Conservation (phyloP, 1,284 basidiomycete species). For the Microbotryum lychnidis-dioicae region DNA sequence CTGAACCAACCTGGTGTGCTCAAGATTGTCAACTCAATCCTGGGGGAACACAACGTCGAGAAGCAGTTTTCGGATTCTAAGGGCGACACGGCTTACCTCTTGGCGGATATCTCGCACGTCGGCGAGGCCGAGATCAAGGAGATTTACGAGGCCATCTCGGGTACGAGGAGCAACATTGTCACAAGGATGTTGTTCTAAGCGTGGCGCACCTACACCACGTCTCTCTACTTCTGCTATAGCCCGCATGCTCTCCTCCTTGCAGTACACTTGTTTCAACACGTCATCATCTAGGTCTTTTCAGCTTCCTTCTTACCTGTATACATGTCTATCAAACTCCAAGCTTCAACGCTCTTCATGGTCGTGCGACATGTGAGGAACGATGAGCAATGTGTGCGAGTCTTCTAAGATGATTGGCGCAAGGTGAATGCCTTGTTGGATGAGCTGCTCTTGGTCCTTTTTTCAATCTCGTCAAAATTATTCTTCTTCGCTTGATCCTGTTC, state of each 20-base stretch:
- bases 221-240: not conserved
- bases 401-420: too few relatives aligned
- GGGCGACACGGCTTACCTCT: slow-evolving; percentile 87
- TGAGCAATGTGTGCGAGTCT: too few relatives aligned
- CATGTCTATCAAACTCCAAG: too few relatives aligned
- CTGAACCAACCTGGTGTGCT: slow-evolving; percentile 96
- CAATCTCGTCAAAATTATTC: too few relatives aligned
- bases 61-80: slow-evolving; percentile 91
- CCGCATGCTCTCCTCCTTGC: not conserved
- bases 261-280: too few relatives aligned
- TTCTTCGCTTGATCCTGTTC: too few relatives aligned
- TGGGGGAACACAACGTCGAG: slow-evolving; percentile 95
- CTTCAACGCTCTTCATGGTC: too few relatives aligned
- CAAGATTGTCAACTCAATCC: slow-evolving; percentile 80
- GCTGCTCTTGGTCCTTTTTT: too few relatives aligned
- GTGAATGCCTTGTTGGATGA: too few relatives aligned
- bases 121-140: slow-evolving; percentile 70
- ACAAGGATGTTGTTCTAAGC: slow-evolving; percentile 59
- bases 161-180: slow-evolving; percentile 64
- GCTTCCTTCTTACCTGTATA: too few relatives aligned
- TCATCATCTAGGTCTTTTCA: too few relatives aligned
- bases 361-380: too few relatives aligned
- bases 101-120: slow-evolving; percentile 92
- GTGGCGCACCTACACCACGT: not conserved
- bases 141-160: slow-evolving; percentile 65